Evolutionary conservation across 805 yeast species (phyloP), one percentile per base, ranked within the genome.

Genomic region (Kregervanrija pseudodelftensis): DNA sequence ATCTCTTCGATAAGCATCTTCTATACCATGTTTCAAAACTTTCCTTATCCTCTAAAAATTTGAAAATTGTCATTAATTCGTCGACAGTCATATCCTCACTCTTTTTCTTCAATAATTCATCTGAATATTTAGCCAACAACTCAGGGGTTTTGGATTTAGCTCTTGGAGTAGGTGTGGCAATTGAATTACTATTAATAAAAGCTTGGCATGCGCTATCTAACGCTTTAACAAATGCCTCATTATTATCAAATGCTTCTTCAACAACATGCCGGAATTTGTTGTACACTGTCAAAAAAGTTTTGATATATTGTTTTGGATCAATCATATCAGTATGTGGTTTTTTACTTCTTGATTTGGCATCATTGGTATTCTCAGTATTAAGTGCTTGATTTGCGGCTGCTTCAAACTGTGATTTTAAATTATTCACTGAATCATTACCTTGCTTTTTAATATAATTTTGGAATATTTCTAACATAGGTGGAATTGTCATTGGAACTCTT

Each of bases 21-120:
- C 97, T 80, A 65, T 93, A 93, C 68, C 86, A 85, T 49, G 82
- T 84, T 67, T 93, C 98, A 66, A 93, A 95, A 36, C 93, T 86
- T 68, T 95, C 98, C 63, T 89, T 90, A 62, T 93, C 98, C 37
- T 86, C 89, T 47, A 95, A 74, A 60, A 85, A 91, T 58, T 82
- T 82, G 72, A 93, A 87, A 28, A 93, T 73, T 12, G 82, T 77
- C 85, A 91, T 86, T 55, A 93, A 76, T 57, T 90, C 93, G 54
- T 85, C 90, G 39, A 85, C 79, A 43, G 80, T 79, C 81, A 90
- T 79, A 58, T 83, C 91, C 47, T 71, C 68, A n/a, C 80, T 76
- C 59, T 84, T 85, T 59, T 82, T 84, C 60, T 82, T 86, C 56
- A 95, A 74, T 54, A 90, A 71, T 39, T 81, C 76, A 67, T 93